A percentile compares a stretch with the other conserved stretches of the same genome.
These are phyloP conservation scores for Penicillium silybi DNA, from an alignment of 495 filamentous ascomycete species.

Conservation along the genomic window DNA sequence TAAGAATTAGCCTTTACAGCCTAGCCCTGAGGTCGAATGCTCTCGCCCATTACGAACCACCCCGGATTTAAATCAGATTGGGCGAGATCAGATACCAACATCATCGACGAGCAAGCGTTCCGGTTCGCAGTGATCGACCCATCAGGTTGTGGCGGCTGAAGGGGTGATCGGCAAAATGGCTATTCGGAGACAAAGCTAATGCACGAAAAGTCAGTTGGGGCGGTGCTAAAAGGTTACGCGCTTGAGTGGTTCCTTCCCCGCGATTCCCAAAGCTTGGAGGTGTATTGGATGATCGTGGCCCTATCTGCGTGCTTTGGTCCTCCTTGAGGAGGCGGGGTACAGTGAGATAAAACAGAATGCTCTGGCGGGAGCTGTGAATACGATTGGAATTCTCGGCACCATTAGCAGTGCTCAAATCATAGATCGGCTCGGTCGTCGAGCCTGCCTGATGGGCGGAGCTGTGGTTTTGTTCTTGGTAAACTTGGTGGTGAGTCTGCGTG, in stretches of 20 bases:
- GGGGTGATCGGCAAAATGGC: constrained; percentile 12
- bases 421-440: constrained; percentile 46
- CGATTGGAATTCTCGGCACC: constrained; percentile 50
- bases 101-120: too few species aligned
- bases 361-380: constrained; percentile 52
- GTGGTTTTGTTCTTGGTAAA: constrained; percentile 30
- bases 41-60: too few species aligned
- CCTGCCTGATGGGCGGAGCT: constrained; percentile 40
- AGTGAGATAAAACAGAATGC: constrained; percentile 44
- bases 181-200: neutral
- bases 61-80: too few species aligned
- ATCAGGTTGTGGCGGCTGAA: neutral
- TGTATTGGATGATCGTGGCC: neutral
- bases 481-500: constrained; percentile 22
- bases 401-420: constrained; percentile 52
- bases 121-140: too few species aligned
- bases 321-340: constrained; percentile 42
- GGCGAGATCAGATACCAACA: too few species aligned
- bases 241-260: neutral
- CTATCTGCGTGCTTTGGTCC: neutral
- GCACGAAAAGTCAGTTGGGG: neutral
- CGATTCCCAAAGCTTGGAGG: neutral
- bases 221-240: constrained; percentile 2
- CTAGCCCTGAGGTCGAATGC: too few species aligned
- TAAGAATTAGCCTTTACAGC: too few species aligned